A percentile compares a stretch with the other conserved stretches of the same genome.
Conservation (phyloP, 2,329 filamentous ascomycete genomes). For the Orbilia javanica region DNA sequence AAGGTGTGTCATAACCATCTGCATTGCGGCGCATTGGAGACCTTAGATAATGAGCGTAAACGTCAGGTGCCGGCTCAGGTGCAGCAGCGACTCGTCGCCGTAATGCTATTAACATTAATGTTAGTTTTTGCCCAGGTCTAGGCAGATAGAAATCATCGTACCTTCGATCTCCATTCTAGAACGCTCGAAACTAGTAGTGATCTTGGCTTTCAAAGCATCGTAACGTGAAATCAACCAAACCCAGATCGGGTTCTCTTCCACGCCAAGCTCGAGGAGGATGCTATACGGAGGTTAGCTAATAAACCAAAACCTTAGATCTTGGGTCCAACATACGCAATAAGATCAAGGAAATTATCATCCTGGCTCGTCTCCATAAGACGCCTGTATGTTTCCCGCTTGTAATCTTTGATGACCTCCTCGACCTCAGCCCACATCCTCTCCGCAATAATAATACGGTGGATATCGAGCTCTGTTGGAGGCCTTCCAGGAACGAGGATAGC, state of each 20-base stretch:
- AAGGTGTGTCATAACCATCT: constrained; percentile 79
- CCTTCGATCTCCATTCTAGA: constrained; percentile 88
- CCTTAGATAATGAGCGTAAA: constrained; percentile 80
- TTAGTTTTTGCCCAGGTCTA: not conserved
- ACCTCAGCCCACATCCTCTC: constrained; percentile 96
- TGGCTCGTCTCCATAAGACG: constrained; percentile 73
- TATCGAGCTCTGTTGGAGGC: constrained; percentile 79
- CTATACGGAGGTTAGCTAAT: constrained; percentile 30
- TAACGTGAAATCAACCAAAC: constrained; percentile 92
- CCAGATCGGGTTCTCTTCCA: constrained; percentile 96
- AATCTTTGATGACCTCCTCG: constrained; percentile 83
- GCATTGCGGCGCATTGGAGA: constrained; percentile 77
- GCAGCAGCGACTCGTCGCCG: constrained; percentile 81
- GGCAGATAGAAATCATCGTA: constrained; percentile 5
- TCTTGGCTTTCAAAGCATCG: constrained; percentile 88
- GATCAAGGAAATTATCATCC: constrained; percentile 84
- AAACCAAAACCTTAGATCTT: not conserved
- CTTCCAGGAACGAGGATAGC: constrained; percentile 72
- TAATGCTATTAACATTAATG: constrained; percentile 70
- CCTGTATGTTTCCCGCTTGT: constrained; percentile 92
- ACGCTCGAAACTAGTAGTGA: constrained; percentile 83
- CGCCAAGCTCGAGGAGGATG: constrained; percentile 89
- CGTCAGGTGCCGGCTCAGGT: constrained; percentile 77
- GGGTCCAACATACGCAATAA: constrained; percentile 73
- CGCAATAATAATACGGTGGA: constrained; percentile 87